These are phyloP conservation scores for Daldinia caldariorum DNA, from an alignment of 495 filamentous ascomycete genomes.

Conservation along the genomic window DNA sequence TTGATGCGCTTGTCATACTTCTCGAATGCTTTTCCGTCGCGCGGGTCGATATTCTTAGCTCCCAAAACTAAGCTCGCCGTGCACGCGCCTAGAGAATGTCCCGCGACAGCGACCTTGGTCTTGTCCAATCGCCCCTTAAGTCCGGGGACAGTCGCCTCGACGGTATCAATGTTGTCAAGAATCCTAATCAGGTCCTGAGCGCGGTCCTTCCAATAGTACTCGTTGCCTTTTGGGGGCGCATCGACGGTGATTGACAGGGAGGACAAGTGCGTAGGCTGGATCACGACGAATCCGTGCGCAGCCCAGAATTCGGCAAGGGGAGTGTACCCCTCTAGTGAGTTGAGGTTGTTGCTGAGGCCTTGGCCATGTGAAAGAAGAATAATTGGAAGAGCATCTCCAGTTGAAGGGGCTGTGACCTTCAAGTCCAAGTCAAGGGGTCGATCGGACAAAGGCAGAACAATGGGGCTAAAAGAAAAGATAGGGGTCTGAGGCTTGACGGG, in stretches of 20 bases:
- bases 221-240: slow-evolving; percentile 27
- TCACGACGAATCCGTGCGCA: slow-evolving; percentile 57
- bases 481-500: slow-evolving; percentile 47
- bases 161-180: slow-evolving; percentile 50
- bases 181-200: slow-evolving; percentile 51
- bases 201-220: slow-evolving; percentile 51
- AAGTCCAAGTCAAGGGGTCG: slow-evolving; percentile 49
- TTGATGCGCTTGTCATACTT: slow-evolving; percentile 51
- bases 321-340: slow-evolving; percentile 56
- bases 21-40: slow-evolving; percentile 23
- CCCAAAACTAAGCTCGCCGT: slow-evolving; percentile 54
- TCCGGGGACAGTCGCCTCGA: slow-evolving; percentile 50
- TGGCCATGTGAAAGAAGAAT: slow-evolving; percentile 57
- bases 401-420: slow-evolving; percentile 47
- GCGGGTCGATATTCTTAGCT: slow-evolving; percentile 48
- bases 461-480: slow-evolving; percentile 53
- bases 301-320: slow-evolving; percentile 60
- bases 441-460: slow-evolving; percentile 47
- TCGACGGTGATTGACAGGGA: slow-evolving; percentile 49
- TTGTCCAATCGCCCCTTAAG: slow-evolving; percentile 51
- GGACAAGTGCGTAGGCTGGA: slow-evolving; percentile 59
- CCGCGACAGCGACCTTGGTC: slow-evolving; percentile 52
- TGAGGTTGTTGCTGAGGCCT: slow-evolving; percentile 54
- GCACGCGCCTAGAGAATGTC: slow-evolving; percentile 55
- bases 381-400: slow-evolving; percentile 51